Conservation (phyloP, 768 basidiomycete genomes). For the Crepidotus variabilis region DNA sequence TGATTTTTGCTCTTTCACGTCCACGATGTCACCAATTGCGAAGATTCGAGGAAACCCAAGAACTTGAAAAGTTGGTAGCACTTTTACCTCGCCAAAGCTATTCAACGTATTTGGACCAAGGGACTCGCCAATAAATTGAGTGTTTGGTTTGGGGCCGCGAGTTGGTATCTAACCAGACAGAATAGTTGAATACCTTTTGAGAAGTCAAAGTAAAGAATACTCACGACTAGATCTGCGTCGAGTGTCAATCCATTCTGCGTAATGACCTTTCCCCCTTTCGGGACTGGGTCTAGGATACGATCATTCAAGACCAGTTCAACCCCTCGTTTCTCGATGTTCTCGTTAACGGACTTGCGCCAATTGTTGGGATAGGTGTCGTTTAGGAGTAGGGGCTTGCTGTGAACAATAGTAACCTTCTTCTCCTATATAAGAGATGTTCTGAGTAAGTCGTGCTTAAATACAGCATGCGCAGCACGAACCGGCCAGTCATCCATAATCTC, state of each 20-base stretch:
- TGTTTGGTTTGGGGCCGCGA: not conserved
- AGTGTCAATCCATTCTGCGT: conserved; percentile 29
- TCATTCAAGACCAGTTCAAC: conserved; percentile 50
- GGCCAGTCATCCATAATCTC: conserved; percentile 23
- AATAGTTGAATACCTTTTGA: not conserved
- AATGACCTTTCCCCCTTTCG: conserved; percentile 7
- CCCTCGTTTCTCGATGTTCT: conserved; percentile 34
- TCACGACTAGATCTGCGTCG: conserved; percentile 46
- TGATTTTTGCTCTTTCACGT: conserved; percentile 1
- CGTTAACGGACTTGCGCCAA: conserved; percentile 41
- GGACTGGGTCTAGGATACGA: conserved; percentile 13
- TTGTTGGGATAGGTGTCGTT: conserved; percentile 47
- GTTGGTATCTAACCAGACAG: not conserved
- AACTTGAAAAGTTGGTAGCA: not conserved
- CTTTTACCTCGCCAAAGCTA: not conserved
- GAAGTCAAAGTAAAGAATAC: conserved; percentile 9
- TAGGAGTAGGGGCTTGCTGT: conserved; percentile 42
- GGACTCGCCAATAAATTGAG: not conserved
- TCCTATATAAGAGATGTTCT: conserved; percentile 15
- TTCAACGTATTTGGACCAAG: not conserved
- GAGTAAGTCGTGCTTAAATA: conserved; percentile 22
- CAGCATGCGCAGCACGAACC: conserved; percentile 8
- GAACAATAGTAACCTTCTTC: conserved; percentile 55
- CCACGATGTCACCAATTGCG: not conserved
- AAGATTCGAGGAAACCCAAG: conserved; percentile 1